phyloP scores from a whole-genome alignment of 2,329 filamentous ascomycete species.

The Pseudogymnoascus destructans region DNA sequence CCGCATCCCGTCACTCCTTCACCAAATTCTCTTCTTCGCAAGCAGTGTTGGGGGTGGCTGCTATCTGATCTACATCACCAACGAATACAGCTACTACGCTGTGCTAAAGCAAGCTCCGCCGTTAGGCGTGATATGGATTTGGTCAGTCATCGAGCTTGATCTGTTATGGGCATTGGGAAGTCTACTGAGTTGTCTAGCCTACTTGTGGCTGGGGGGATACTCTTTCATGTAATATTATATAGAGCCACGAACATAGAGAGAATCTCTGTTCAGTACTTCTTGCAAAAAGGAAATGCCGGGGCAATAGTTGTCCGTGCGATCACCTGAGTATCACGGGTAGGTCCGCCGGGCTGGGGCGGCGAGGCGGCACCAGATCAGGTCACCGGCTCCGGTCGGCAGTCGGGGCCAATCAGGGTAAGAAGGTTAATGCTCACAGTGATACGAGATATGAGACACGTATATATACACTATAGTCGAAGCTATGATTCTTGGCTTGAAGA shows the following conservation, averaged over 20 bases:
- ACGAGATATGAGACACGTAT: not conserved
- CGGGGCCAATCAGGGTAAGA: not conserved
- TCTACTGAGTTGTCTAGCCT: conserved; percentile 27
- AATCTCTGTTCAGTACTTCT: not conserved
- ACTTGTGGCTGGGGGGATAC: conserved; percentile 20
- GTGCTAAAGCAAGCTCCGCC: conserved; percentile 90
- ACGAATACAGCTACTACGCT: conserved; percentile 66
- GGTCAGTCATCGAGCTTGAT: conserved; percentile 79
- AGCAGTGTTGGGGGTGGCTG: conserved; percentile 52
- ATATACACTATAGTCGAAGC: not conserved
- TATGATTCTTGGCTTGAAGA: not conserved
- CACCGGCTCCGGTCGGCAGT: not conserved
- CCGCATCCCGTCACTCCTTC: conserved; percentile 35
- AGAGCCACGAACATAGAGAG: not conserved
- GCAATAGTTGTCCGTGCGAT: not conserved
- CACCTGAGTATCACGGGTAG: not conserved
- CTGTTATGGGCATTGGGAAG: conserved; percentile 50
- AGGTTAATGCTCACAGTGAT: not conserved
- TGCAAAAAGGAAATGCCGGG: not conserved
- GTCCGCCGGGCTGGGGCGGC: not conserved
- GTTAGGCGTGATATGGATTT: conserved; percentile 81
- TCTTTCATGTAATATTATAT: conserved; percentile 16
- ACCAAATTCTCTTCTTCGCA: conserved; percentile 50
- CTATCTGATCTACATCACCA: conserved; percentile 72
- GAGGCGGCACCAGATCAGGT: not conserved